A percentile compares a stretch with the other conserved stretches of the same genome.
Conservation (phyloP, 2,329 filamentous ascomycete genomes). For the Geoglossum cookeanum region DNA sequence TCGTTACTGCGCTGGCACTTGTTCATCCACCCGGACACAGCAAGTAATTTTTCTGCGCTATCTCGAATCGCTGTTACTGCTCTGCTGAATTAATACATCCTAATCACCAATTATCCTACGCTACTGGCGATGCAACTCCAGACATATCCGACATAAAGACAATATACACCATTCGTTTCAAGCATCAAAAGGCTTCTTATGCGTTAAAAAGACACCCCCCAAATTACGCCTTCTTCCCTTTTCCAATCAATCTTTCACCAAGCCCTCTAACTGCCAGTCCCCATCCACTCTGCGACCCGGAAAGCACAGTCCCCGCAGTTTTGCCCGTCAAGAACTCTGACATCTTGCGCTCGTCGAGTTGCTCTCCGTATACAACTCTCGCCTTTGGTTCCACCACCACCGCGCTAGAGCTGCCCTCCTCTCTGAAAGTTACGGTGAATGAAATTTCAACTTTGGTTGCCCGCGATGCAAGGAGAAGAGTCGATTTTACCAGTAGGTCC, state of each 20-base stretch:
- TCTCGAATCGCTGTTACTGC: too few species aligned
- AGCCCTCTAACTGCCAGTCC: constrained; percentile 25
- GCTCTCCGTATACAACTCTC: constrained; percentile 55
- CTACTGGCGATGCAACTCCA: too few species aligned
- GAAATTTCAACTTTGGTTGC: constrained; percentile 48
- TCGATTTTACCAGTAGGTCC: constrained; percentile 35
- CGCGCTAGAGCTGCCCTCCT: background rate
- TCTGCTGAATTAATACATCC: too few species aligned
- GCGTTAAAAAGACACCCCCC: background rate
- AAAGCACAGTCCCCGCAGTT: constrained; percentile 19
- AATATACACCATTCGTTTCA: background rate
- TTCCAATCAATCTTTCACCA: constrained; percentile 23
- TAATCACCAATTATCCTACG: too few species aligned
- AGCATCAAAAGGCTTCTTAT: too few species aligned
- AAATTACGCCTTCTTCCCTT: constrained; percentile 22
- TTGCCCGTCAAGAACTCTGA: constrained; percentile 45
- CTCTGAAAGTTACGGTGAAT: constrained; percentile 32
- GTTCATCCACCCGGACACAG: too few species aligned
- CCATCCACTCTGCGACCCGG: constrained; percentile 20
- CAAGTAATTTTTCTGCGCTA: too few species aligned
- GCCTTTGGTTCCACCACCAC: constrained; percentile 32
- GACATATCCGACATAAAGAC: too few species aligned
- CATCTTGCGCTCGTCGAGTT: constrained; percentile 58
- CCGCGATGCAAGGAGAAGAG: constrained; percentile 42
- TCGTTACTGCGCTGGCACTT: too few species aligned